These are phyloP conservation scores for Dimocarpus longan DNA, from an alignment of 345 rosid genomes.

Conservation along the genomic window DNA sequence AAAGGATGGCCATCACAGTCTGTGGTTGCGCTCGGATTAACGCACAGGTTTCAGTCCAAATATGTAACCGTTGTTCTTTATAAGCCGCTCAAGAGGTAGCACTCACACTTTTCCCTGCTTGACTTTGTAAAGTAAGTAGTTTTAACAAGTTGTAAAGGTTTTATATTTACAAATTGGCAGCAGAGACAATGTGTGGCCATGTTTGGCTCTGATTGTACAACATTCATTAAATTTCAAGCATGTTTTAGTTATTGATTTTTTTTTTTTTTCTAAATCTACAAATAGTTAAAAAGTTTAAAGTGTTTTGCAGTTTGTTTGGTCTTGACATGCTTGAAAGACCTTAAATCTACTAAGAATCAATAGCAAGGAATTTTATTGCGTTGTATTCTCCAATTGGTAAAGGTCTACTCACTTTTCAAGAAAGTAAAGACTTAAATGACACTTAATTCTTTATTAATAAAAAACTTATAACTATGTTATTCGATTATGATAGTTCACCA, in stretches of 20 bases:
- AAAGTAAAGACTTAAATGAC: no score
- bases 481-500: no score
- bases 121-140: constrained; percentile 2
- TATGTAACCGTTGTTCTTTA: constrained; percentile 89
- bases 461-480: no score
- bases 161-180: constrained; percentile 30
- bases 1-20: constrained; percentile 81
- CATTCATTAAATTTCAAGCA: background rate
- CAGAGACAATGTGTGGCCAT: background rate
- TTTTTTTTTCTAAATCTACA: no score
- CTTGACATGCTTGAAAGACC: background rate
- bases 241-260: background rate
- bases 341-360: no score
- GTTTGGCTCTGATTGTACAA: background rate
- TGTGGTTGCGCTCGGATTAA: constrained; percentile 75
- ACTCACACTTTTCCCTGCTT: background rate
- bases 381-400: background rate
- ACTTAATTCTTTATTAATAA: no score
- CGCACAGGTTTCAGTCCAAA: constrained; percentile 87
- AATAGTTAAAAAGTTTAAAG: no score
- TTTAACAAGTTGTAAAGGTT: constrained; percentile 18
- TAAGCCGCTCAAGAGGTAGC: constrained; percentile 72
- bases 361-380: no score
- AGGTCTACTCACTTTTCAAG: no score
- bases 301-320: background rate